Evolutionary conservation across 75 land plant species (phyloP), one percentile per base, ranked within the genome.

Genomic region (Gnetum montanum): DNA sequence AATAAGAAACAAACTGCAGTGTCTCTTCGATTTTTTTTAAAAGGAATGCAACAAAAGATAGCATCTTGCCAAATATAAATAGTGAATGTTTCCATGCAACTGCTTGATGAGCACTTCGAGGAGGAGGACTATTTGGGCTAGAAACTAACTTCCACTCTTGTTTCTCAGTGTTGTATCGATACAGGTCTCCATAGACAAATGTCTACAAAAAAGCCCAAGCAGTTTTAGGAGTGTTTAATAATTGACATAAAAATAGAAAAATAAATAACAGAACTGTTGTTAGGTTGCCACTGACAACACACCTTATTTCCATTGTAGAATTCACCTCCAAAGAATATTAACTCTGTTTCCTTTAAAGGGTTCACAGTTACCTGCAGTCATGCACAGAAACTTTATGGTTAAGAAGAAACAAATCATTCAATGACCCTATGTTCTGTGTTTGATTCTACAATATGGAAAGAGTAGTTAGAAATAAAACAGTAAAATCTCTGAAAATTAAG

Each of bases 81-180:
- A 95, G 69, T 28, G 71, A 74, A 59, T 95, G 74, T 64, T 90
- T 95, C 99, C 99, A 95, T 49, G 92, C 83, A 76, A 90, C 88
- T 16, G 96, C 83, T 56, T 95, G 99, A 61, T 95, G 99, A 46
- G 99, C 88, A 69, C 99, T 95, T 28, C 97, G 84, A 61, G 99
- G 99, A 13, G 99, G 99, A 26, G 99, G 99, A 63, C 96, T 90
- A 40, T 86, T 95, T n/a, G 99, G 99, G 62, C 99, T 95, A 28
- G 88, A 90, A 29, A 95, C 69, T 66, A 86, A 71, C 61, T 95
- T 95, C 96, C 96, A 95, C 40, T 90, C 92, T 26, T 68, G 58
- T 63, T 90, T 95, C 40, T 95, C 99, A 28, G 84, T 73, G 59
- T 90, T 93, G 63, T 80, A 86, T 16, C 99, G 74, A 57, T 81